These are phyloP conservation scores for Geotrichum ghanense DNA, from an alignment of 805 yeast species.

Conservation along the genomic window DNA sequence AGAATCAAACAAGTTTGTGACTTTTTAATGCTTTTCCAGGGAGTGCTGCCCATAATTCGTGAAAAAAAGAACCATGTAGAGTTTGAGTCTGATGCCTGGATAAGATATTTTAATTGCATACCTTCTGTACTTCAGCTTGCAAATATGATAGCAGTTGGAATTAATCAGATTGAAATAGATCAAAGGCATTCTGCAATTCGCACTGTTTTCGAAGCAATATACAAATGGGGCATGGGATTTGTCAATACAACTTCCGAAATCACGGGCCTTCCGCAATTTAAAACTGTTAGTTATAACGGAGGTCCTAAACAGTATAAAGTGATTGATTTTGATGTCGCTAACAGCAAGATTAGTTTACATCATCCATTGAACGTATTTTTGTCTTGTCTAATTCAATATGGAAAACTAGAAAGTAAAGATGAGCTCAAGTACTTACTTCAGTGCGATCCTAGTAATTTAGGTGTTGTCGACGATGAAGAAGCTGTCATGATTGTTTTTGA, in stretches of 20 bases:
- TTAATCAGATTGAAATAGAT: slow-evolving; percentile 13
- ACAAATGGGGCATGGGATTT: slow-evolving; percentile 20
- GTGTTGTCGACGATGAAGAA: slow-evolving; percentile 2
- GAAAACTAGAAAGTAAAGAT: slow-evolving; percentile 16
- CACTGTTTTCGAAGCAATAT: slow-evolving; percentile 15
- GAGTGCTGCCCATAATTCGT: slow-evolving; percentile 61
- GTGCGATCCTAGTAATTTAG: slow-evolving; percentile 3
- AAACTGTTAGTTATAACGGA: slow-evolving; percentile 1
- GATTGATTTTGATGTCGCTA: slow-evolving; percentile 33
- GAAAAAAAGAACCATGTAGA: slow-evolving; percentile 78
- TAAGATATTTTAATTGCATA: slow-evolving; percentile 54
- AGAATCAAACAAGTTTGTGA: slow-evolving; percentile 54
- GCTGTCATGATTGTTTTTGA: slow-evolving; percentile 37
- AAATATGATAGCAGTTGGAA: slow-evolving; percentile 25
- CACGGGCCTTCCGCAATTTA: slow-evolving; percentile 12
- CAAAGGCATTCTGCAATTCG: slow-evolving; percentile 14
- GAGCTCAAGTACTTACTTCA: slow-evolving; percentile 16
- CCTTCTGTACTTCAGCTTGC: slow-evolving; percentile 51
- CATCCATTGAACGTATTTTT: slow-evolving; percentile 73
- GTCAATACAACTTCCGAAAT: slow-evolving; percentile 14
- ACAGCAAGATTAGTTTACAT: slow-evolving; percentile 50
- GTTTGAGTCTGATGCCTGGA: slow-evolving; percentile 79
- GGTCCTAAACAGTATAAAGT: slow-evolving; percentile 14
- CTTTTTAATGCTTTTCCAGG: slow-evolving; percentile 59
- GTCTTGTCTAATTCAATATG: slow-evolving; percentile 57